Evolutionary conservation across 805 yeast species (phyloP), one percentile per base, ranked within the genome.

Genomic region (Myxozyma neglecta): DNA sequence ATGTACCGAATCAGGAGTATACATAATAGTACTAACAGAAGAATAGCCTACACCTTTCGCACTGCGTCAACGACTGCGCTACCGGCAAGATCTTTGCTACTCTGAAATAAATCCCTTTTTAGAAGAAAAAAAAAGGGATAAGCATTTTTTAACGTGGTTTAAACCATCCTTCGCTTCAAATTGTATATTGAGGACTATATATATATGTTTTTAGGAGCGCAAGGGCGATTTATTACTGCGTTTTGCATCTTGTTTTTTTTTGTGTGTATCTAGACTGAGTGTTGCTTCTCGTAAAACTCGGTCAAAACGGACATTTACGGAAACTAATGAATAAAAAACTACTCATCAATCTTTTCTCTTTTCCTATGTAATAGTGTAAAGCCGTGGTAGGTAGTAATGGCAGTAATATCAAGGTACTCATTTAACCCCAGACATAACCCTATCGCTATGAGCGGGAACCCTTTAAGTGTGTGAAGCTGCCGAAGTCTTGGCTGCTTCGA

Each of bases 31-130:
- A 39, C 49, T 46, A 47, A 36, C 50, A 16, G 5, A 8, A 10
- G 1, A 29, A 16, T 37, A 70, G 71, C 77, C 93, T 93, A 90
- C 98, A 94, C 79, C 82, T 92, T 76, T 90, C 90, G 77, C 97
- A 93, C 78, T 90, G 96, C 81, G 70, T 92, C 72, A 90, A 90
- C 78, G 94, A 89, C n/a, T 68, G 70, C 59, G 68, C 70, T 13
- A 69, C 70, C 16, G 68, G 70, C 39, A 68, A 64, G 59, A 59
- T 68, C 35, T 68, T 68, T 49, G 66, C 68, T 13, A 52, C 62
- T 11, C 59, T 68, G 40, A 68, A 14, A 70, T 78, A 40, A 83
- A 42, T 43, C 13, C 34, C 14, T n/a, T n/a, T 34, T 34, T 35
- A 18, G 10, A 7, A 24, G 18, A 7, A 34, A 10, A 18, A 44